Evolutionary conservation across 345 rosid species (phyloP).

Genomic region (Erysimum cheiranthoides): DNA sequence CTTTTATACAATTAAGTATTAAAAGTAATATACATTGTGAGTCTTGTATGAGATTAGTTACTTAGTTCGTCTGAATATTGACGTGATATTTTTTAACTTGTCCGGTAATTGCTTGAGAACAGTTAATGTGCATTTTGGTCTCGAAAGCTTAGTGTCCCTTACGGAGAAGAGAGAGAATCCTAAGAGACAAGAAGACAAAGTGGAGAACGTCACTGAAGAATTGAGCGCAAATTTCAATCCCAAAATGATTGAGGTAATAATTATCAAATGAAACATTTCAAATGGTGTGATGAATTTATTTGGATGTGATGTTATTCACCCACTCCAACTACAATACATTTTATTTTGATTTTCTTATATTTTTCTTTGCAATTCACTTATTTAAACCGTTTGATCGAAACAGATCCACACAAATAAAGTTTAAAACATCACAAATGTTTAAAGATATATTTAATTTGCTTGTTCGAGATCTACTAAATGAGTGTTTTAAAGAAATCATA

Average conservation of each 20-base stretch:
- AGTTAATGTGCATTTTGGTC: slow-evolving; percentile 26
- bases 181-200: slow-evolving; percentile 45
- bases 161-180: slow-evolving; percentile 36
- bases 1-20: no score
- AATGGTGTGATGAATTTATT: slow-evolving; percentile 35
- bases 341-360: neutral
- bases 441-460: slow-evolving; percentile 2
- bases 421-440: neutral
- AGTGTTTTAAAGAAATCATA: neutral
- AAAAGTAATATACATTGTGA: no score
- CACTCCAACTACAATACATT: slow-evolving; percentile 39
- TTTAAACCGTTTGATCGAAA: slow-evolving; percentile 8
- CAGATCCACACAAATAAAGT: slow-evolving; percentile 19
- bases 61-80: neutral
- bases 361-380: neutral
- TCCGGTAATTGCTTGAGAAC: slow-evolving; percentile 13
- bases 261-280: slow-evolving; percentile 41
- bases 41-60: neutral
- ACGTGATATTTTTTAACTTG: neutral
- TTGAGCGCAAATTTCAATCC: slow-evolving; percentile 51
- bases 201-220: slow-evolving; percentile 38
- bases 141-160: slow-evolving; percentile 21
- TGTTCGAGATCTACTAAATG: neutral
- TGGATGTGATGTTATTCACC: slow-evolving; percentile 47
- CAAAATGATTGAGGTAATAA: slow-evolving; percentile 64